These are phyloP conservation scores for Stephanodiscus minutulus DNA, from an alignment of 108 stramenopile genomes.

Conservation along the genomic window DNA sequence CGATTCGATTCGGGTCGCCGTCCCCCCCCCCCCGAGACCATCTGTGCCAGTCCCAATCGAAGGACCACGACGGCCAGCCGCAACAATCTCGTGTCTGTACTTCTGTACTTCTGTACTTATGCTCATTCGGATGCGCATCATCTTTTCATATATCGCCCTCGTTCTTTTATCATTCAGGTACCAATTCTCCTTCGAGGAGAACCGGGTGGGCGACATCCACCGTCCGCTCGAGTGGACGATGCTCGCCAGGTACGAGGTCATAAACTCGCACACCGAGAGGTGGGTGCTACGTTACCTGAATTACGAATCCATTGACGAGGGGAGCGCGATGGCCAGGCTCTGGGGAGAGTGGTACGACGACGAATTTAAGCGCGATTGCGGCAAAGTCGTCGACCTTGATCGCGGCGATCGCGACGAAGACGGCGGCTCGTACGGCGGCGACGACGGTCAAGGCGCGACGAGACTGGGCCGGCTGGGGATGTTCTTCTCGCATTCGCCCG, in stretches of 20 bases:
- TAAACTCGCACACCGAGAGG: conserved; percentile 36
- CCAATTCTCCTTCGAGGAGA: neutral
- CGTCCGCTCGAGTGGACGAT: conserved; percentile 40
- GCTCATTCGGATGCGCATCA: too few relatives aligned
- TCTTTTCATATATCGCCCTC: too few relatives aligned
- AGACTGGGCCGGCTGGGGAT: conserved; percentile 34
- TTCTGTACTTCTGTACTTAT: too few relatives aligned
- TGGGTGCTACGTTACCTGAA: conserved; percentile 30
- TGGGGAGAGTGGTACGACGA: conserved; percentile 24
- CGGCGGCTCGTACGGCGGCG: neutral
- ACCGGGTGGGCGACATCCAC: neutral
- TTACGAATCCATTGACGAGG: conserved; percentile 28
- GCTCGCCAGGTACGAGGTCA: conserved; percentile 25
- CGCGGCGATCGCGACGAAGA: neutral
- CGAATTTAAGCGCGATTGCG: conserved; percentile 3
- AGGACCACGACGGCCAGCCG: too few relatives aligned
- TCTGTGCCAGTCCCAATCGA: too few relatives aligned
- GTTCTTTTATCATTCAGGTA: neutral
- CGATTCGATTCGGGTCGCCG: too few relatives aligned
- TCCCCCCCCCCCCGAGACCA: too few relatives aligned
- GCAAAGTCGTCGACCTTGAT: neutral
- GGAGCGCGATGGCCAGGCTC: conserved; percentile 6
- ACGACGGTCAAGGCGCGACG: neutral
- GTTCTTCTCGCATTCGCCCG: conserved; percentile 36
- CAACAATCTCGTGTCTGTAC: too few relatives aligned